Conservation (phyloP, 2,329 filamentous ascomycete species). For the Neonectria hederae region DNA sequence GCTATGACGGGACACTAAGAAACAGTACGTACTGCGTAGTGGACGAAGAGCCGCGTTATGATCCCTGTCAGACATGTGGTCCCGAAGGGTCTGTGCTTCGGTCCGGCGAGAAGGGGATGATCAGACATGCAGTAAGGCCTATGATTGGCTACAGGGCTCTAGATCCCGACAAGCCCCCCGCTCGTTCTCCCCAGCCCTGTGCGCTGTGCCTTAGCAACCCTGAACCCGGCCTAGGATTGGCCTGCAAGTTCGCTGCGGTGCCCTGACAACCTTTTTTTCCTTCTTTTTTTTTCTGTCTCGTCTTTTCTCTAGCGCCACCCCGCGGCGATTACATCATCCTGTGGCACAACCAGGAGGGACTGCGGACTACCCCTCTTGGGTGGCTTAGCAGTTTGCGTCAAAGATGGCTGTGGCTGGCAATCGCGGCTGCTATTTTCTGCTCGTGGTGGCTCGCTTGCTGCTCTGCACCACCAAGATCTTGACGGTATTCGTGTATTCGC, state of each 20-base stretch:
- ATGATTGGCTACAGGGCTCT: conserved; percentile 30
- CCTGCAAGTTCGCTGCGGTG: conserved; percentile 7
- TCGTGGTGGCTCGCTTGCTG: background rate
- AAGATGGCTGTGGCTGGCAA: conserved; percentile 20
- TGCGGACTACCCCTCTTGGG: conserved; percentile 6
- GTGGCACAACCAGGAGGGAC: conserved; percentile 4
- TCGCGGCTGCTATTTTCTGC: background rate
- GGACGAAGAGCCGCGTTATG: conserved; percentile 38
- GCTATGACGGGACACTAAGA: conserved; percentile 16
- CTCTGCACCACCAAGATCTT: background rate
- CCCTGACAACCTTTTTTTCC: conserved; percentile 14
- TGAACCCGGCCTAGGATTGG: background rate
- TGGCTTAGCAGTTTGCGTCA: background rate
- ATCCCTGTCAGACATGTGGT: conserved; percentile 48
- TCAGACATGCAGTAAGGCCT: background rate
- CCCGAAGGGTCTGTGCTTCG: conserved; percentile 36
- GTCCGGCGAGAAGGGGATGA: conserved; percentile 23
- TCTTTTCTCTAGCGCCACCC: conserved; percentile 5
- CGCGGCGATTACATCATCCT: conserved; percentile 27
- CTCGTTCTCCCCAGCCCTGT: conserved; percentile 36
- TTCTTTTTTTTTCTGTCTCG: background rate
- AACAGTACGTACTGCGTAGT: conserved; percentile 26
- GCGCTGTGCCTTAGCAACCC: conserved; percentile 15
- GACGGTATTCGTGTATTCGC: background rate
- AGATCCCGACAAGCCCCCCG: conserved; percentile 22